These are phyloP conservation scores for Cystobasidium onofrii DNA, from an alignment of 768 basidiomycete species.

Conservation along the genomic window DNA sequence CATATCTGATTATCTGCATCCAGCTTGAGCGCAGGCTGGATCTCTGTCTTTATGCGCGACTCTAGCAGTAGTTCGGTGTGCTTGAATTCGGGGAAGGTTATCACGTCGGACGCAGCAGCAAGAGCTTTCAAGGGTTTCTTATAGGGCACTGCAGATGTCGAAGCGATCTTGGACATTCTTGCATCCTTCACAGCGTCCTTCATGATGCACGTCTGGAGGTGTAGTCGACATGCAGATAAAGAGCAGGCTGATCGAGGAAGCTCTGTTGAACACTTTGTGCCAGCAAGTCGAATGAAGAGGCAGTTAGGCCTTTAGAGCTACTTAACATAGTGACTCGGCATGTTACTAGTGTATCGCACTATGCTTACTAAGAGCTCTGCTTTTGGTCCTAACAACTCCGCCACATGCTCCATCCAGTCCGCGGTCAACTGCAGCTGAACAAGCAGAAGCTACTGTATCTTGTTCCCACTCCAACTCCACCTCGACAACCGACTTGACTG, in stretches of 20 bases:
- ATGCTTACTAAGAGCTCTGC: too few species aligned
- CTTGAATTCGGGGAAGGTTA: conserved; percentile 5
- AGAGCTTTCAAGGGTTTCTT: neutral
- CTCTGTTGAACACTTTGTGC: neutral
- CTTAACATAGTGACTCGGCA: too few species aligned
- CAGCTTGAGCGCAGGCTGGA: conserved; percentile 90
- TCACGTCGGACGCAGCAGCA: conserved; percentile 5
- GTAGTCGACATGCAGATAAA: neutral
- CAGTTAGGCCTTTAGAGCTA: too few species aligned
- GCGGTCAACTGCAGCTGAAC: neutral
- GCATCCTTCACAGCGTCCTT: neutral
- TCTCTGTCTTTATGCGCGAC: conserved; percentile 19
- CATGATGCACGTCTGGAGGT: neutral
- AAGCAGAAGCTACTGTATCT: neutral
- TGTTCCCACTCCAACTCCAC: neutral
- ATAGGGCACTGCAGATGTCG: neutral
- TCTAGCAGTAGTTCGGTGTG: conserved; percentile 27
- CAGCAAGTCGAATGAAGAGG: neutral
- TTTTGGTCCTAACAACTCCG: too few species aligned
- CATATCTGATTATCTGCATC: conserved; percentile 83
- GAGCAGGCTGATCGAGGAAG: neutral
- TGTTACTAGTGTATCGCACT: too few species aligned
- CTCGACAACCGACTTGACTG: neutral
- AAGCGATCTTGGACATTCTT: neutral
- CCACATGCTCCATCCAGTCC: neutral